Evolutionary conservation across 305 asterid genomes (phyloP).

Genomic region (Caryopteris hybrid): DNA sequence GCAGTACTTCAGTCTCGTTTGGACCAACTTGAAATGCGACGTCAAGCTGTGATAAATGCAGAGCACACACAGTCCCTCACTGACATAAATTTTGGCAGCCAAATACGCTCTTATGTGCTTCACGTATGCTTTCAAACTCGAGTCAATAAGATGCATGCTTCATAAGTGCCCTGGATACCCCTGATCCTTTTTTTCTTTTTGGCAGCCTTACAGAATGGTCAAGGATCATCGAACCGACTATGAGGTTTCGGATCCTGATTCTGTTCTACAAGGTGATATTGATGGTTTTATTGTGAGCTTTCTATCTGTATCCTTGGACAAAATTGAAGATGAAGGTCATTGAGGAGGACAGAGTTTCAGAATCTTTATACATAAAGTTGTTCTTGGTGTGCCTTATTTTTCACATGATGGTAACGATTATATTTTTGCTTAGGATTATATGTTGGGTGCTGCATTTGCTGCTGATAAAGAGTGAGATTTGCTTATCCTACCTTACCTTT

Average conservation of each 20-base stretch:
- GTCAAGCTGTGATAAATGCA: conserved; percentile 77
- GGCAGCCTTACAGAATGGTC: conserved; percentile 97
- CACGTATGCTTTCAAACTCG: conserved; percentile 53
- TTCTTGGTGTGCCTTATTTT: background rate
- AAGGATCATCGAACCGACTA: conserved; percentile 89
- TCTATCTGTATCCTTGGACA: conserved; percentile 76
- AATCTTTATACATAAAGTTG: background rate
- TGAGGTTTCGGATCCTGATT: conserved; percentile 93
- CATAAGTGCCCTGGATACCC: background rate
- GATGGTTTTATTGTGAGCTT: conserved; percentile 82
- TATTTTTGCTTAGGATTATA: background rate
- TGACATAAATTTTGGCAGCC: conserved; percentile 91
- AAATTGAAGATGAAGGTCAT: conserved; percentile 32
- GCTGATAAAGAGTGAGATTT: background rate
- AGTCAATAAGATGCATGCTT: background rate
- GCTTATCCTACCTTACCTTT: too few species aligned
- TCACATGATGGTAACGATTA: background rate
- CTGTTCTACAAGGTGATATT: conserved; percentile 81
- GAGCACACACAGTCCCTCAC: conserved; percentile 86
- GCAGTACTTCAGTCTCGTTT: conserved; percentile 92
- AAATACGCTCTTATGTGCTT: conserved; percentile 85
- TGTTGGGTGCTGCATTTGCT: background rate
- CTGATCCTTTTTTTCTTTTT: background rate
- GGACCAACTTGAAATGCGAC: conserved; percentile 85
- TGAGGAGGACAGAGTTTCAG: background rate